A percentile compares a stretch with the other conserved stretches of the same genome.
These are phyloP conservation scores for Solanum chacoense DNA, from an alignment of 305 asterid species.

Conservation along the genomic window DNA sequence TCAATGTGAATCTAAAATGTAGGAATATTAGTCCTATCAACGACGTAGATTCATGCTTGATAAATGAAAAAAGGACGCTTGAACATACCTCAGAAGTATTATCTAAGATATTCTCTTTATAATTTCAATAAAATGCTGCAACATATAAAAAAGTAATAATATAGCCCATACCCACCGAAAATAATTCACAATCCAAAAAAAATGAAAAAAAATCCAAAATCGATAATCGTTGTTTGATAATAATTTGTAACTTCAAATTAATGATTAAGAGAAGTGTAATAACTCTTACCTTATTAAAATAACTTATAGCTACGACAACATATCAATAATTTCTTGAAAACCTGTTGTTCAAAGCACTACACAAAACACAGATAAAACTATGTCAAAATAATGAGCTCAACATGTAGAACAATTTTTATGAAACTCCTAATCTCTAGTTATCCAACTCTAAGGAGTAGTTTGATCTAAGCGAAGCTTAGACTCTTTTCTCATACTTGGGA, in stretches of 20 bases:
- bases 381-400: not conserved
- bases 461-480: not conserved
- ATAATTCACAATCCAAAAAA: not conserved
- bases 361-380: too few species aligned
- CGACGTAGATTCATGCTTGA: not conserved
- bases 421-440: not conserved
- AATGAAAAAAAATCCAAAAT: not conserved
- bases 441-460: not conserved
- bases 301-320: not conserved
- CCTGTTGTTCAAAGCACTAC: not conserved
- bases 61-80: not conserved
- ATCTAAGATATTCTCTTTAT: too few species aligned
- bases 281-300: not conserved
- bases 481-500: not conserved
- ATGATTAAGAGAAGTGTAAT: not conserved
- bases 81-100: not conserved
- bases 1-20: not conserved
- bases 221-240: not conserved
- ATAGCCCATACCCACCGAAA: too few species aligned
- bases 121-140: too few species aligned
- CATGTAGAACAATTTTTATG: not conserved
- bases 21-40: not conserved
- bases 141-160: too few species aligned
- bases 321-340: not conserved
- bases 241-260: not conserved